Evolutionary conservation across 1,139 yeast species (phyloP).

Genomic region (Magnusiomyces suaveolens): DNA sequence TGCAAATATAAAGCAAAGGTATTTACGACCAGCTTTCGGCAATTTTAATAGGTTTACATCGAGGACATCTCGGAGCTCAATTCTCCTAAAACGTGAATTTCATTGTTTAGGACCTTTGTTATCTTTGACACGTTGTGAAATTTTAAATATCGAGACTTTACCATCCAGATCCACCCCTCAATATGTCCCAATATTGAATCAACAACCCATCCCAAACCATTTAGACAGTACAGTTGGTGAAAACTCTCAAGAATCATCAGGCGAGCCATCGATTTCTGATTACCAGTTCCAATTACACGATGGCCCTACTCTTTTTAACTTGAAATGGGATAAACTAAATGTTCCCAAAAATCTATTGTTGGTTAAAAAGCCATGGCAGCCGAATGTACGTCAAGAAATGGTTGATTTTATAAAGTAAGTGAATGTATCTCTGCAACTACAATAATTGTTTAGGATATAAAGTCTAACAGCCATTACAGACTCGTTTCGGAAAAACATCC

Average conservation of each 20-base stretch:
- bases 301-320: neutral
- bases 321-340: conserved; percentile 26
- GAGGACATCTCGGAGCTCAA: too few species aligned
- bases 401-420: conserved; percentile 47
- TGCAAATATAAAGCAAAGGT: too few species aligned
- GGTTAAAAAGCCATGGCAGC: conserved; percentile 78
- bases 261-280: neutral
- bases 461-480: conserved; percentile 10
- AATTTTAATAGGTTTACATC: too few species aligned
- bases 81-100: too few species aligned
- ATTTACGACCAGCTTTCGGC: too few species aligned
- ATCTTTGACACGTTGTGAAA: neutral
- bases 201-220: too few species aligned
- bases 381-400: conserved; percentile 56
- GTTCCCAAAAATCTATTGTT: conserved; percentile 57
- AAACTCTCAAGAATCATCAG: too few species aligned
- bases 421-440: too few species aligned
- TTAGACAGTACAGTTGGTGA: too few species aligned
- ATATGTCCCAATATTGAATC: neutral
- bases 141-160: conserved; percentile 6
- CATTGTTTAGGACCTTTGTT: neutral
- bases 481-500: conserved; percentile 40
- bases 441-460: too few species aligned
- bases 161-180: conserved; percentile 8
- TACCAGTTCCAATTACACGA: too few species aligned